phyloP scores from a whole-genome alignment of 257 asterid genomes.

The Forsythia viridissima region DNA sequence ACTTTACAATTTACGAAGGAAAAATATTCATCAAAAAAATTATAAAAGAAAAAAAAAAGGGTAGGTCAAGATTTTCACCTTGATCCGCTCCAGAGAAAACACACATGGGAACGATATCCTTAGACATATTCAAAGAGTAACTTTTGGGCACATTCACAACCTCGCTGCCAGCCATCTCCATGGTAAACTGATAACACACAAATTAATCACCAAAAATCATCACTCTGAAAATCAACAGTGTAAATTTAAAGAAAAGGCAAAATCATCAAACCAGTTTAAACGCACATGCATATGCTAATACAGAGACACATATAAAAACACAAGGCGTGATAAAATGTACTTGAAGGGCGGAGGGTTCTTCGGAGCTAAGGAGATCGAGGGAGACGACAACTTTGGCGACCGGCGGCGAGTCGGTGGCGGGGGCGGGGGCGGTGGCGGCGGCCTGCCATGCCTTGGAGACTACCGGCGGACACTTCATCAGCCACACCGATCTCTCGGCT shows the following conservation, averaged over 20 bases:
- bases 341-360: conserved; percentile 54
- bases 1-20: background rate
- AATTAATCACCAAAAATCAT: background rate
- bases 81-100: conserved; percentile 71
- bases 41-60: background rate
- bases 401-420: conserved; percentile 49
- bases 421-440: conserved; percentile 42
- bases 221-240: background rate
- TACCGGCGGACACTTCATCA: conserved; percentile 86
- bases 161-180: conserved; percentile 85
- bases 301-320: background rate
- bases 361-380: conserved; percentile 70
- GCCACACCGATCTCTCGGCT: conserved; percentile 82
- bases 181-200: conserved; percentile 54
- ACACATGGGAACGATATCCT: conserved; percentile 91
- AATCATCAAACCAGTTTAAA: background rate
- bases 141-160: conserved; percentile 66
- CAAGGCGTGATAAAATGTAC: conserved; percentile 26
- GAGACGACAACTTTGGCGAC: conserved; percentile 84
- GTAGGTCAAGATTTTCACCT: conserved; percentile 41
- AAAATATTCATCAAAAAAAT: too few relatives aligned
- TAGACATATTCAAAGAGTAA: conserved; percentile 78
- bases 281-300: background rate
- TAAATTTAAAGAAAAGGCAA: background rate
- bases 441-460: conserved; percentile 85